Evolutionary conservation across 1,284 basidiomycete genomes (phyloP).

Genomic region (Vanrija sp.): DNA sequence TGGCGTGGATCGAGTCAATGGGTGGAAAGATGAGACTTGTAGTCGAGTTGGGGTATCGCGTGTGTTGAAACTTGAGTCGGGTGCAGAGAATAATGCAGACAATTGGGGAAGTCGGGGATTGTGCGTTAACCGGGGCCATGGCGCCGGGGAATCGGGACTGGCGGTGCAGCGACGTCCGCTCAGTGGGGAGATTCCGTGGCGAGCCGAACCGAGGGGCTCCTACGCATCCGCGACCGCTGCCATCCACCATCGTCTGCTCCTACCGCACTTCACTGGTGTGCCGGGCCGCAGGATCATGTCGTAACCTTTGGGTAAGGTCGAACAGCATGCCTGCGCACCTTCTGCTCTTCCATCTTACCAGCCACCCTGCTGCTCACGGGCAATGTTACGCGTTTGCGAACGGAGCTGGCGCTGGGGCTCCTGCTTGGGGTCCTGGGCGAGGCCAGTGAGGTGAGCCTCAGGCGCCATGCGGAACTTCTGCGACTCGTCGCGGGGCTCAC

Average conservation of each 20-base stretch:
- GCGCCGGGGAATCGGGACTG: constrained; percentile 14
- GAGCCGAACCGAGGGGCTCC: constrained; percentile 17
- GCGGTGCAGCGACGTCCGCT: constrained; percentile 20
- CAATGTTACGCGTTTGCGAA: constrained; percentile 39
- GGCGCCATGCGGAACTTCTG: constrained; percentile 14
- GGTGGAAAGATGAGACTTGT: background rate
- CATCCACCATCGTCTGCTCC: constrained; percentile 12
- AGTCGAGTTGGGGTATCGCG: background rate
- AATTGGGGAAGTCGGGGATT: constrained; percentile 2
- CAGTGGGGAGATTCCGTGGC: constrained; percentile 16
- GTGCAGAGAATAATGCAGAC: background rate
- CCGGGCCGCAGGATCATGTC: too few species aligned
- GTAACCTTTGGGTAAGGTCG: too few species aligned
- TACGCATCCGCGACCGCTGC: constrained; percentile 23
- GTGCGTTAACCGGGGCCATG: constrained; percentile 14
- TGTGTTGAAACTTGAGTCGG: background rate
- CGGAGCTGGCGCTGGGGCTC: constrained; percentile 42
- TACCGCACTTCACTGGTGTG: too few species aligned
- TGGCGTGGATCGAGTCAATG: background rate
- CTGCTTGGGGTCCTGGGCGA: constrained; percentile 15
- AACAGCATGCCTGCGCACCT: too few species aligned
- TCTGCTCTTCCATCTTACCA: constrained; percentile 18
- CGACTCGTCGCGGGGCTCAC: constrained; percentile 5
- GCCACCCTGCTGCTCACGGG: constrained; percentile 24
- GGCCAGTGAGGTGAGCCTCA: constrained; percentile 11